Conservation (phyloP, 768 basidiomycete genomes). For the Mycena kentingensis region DNA sequence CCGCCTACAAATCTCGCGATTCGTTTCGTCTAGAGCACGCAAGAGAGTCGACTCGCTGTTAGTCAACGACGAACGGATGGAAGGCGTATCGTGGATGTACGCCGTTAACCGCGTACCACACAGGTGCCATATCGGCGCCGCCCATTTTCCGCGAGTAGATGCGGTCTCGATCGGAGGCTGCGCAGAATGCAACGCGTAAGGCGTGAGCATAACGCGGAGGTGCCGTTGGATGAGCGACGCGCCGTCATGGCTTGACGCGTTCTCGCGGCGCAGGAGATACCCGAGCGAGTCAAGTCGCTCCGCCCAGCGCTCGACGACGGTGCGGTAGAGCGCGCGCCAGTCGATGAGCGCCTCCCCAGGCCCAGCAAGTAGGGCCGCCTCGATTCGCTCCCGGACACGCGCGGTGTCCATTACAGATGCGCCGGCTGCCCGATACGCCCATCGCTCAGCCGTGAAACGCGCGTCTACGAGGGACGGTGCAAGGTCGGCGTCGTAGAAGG, state of each 20-base stretch:
- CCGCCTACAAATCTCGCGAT: constrained; percentile 14
- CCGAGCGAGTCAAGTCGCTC: constrained; percentile 32
- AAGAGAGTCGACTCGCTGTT: constrained; percentile 31
- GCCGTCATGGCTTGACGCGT: neutral
- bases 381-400: constrained; percentile 11
- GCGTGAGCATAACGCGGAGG: constrained; percentile 16
- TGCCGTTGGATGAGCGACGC: constrained; percentile 4
- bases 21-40: constrained; percentile 16
- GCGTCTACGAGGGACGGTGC: constrained; percentile 30
- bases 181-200: constrained; percentile 4
- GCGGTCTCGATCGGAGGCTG: neutral
- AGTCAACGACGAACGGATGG: neutral
- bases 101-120: constrained; percentile 36
- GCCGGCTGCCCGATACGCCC: constrained; percentile 32
- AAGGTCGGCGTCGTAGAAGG: constrained; percentile 38
- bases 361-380: constrained; percentile 2
- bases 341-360: constrained; percentile 33
- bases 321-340: constrained; percentile 34
- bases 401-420: constrained; percentile 29
- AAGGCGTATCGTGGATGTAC: constrained; percentile 8
- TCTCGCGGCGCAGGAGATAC: constrained; percentile 22
- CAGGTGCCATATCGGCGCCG: constrained; percentile 29
- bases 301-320: constrained; percentile 34
- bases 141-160: constrained; percentile 26
- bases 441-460: constrained; percentile 29